phyloP scores from a whole-genome alignment of 306 rosid genomes.

The Castanopsis chinensis region DNA sequence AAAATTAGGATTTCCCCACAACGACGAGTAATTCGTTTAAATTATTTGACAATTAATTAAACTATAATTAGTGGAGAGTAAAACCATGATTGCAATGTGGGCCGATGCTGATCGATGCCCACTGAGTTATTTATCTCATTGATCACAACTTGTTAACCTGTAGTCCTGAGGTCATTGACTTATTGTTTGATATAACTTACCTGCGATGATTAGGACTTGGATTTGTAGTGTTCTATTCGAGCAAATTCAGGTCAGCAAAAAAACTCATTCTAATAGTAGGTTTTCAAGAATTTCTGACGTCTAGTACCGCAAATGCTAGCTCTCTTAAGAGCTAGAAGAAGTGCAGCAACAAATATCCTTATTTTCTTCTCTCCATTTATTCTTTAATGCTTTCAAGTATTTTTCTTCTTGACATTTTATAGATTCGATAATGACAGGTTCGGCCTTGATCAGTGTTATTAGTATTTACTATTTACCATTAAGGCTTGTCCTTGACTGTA shows the following conservation, averaged over 20 bases:
- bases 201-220: background rate
- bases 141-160: background rate
- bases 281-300: too few relatives aligned
- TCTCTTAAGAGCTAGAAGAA: too few relatives aligned
- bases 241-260: background rate
- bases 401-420: conserved; percentile 31
- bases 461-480: too few relatives aligned
- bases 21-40: conserved; percentile 11
- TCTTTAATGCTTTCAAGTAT: conserved; percentile 22
- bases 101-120: conserved; percentile 32
- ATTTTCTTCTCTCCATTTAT: conserved; percentile 1
- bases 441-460: background rate
- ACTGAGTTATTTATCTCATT: conserved; percentile 6
- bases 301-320: too few relatives aligned
- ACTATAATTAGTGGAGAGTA: conserved; percentile 10
- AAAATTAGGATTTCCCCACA: conserved; percentile 44
- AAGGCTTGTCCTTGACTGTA: too few relatives aligned
- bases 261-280: background rate
- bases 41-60: background rate
- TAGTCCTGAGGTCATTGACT: background rate
- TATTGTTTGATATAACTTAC: background rate
- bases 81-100: background rate
- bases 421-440: conserved; percentile 30
- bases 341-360: too few relatives aligned
- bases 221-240: background rate